Evolutionary conservation across 2,329 filamentous ascomycete species (phyloP).

Genomic region (Bipolaris gigantea): DNA sequence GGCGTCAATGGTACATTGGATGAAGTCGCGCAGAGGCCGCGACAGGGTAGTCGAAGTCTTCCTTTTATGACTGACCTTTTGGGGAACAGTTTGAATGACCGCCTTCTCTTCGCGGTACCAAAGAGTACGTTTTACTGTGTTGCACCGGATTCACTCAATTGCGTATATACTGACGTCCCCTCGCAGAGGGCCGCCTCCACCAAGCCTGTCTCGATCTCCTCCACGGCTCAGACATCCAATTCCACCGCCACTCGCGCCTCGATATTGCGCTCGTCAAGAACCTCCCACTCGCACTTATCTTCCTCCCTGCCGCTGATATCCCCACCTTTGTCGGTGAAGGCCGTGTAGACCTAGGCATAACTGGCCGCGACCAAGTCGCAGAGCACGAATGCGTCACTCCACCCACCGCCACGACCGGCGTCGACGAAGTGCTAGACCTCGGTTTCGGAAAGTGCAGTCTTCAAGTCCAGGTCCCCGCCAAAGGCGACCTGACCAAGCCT

Average conservation of each 20-base stretch:
- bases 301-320: constrained; percentile 95
- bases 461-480: constrained; percentile 94
- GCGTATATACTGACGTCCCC: constrained; percentile 9
- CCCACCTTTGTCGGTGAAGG: constrained; percentile 97
- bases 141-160: neutral
- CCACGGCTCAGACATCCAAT: constrained; percentile 92
- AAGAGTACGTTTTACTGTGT: constrained; percentile 71
- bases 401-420: constrained; percentile 54
- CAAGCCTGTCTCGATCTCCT: constrained; percentile 86
- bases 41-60: constrained; percentile 39
- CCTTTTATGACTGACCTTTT: constrained; percentile 46
- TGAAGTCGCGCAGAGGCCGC: constrained; percentile 26
- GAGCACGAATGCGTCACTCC: constrained; percentile 75
- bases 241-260: constrained; percentile 89
- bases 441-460: constrained; percentile 89
- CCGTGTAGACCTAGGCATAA: constrained; percentile 90
- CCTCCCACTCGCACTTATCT: constrained; percentile 90
- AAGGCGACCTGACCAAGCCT: constrained; percentile 69
- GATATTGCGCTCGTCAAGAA: constrained; percentile 99
- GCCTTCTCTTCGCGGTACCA: constrained; percentile 93
- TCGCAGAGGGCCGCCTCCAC: constrained; percentile 86
- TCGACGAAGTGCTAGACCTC: constrained; percentile 86
- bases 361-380: constrained; percentile 86
- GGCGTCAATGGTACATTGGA: constrained; percentile 25
- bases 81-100: constrained; percentile 77